These are phyloP conservation scores for Zarea fungicola DNA, from an alignment of 2,329 filamentous ascomycete genomes.

Conservation along the genomic window DNA sequence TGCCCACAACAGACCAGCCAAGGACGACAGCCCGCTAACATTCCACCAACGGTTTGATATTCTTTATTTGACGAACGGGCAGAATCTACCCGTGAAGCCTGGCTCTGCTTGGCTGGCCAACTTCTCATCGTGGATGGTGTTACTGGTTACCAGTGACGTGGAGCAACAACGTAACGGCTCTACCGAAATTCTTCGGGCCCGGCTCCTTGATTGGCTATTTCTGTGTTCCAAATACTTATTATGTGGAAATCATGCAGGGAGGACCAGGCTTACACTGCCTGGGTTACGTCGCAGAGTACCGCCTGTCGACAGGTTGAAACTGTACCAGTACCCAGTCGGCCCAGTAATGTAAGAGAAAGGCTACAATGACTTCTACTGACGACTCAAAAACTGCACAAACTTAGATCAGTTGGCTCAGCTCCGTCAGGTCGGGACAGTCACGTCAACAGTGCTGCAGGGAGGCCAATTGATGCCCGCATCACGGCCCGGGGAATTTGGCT, in stretches of 20 bases:
- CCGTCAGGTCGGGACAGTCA: background rate
- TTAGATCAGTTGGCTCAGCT: slow-evolving; percentile 7
- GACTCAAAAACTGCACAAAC: background rate
- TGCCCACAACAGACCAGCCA: background rate
- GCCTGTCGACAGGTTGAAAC: no score
- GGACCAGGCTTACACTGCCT: background rate
- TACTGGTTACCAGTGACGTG: background rate
- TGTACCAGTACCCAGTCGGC: background rate
- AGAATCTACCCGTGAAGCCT: background rate
- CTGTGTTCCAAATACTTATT: background rate
- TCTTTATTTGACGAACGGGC: no score
- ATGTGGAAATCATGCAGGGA: background rate
- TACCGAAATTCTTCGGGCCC: slow-evolving; percentile 10
- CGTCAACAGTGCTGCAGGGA: background rate
- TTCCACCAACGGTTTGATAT: background rate
- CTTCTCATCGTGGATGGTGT: slow-evolving; percentile 3
- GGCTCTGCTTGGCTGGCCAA: no score
- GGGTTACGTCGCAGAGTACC: no score
- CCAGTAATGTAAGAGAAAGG: background rate
- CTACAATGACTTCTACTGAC: slow-evolving; percentile 6
- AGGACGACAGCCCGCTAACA: background rate
- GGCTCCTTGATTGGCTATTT: background rate
- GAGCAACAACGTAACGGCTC: background rate
- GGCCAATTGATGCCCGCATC: background rate
- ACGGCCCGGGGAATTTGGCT: slow-evolving; percentile 8